Evolutionary conservation across 441 rosid genomes (phyloP).

Genomic region (Syzygium syzygioides): DNA sequence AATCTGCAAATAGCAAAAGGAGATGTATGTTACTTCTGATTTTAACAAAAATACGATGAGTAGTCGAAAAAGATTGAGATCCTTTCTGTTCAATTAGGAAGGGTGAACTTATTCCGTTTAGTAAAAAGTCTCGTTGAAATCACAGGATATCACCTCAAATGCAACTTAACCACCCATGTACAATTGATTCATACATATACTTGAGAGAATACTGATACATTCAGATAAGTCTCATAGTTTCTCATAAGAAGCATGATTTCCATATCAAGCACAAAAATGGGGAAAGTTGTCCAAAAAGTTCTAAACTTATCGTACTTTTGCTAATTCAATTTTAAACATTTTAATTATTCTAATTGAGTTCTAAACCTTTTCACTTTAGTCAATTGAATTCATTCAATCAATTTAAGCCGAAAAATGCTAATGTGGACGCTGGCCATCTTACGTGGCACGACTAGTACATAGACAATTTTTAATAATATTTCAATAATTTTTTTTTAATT

Average conservation of each 20-base stretch:
- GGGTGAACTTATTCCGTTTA: too few species aligned
- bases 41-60: background rate
- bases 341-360: too few species aligned
- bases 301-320: too few species aligned
- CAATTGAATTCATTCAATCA: too few species aligned
- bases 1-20: background rate
- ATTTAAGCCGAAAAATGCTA: too few species aligned
- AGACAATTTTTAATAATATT: too few species aligned
- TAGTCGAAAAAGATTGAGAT: background rate
- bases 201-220: background rate
- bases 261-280: background rate
- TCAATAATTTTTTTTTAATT: too few species aligned
- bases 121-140: background rate
- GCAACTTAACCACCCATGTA: background rate
- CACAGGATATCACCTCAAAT: background rate
- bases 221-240: background rate
- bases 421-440: too few species aligned
- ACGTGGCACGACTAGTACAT: too few species aligned
- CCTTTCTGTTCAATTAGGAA: background rate
- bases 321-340: too few species aligned
- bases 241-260: background rate
- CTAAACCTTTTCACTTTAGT: too few species aligned
- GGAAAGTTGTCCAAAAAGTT: too few species aligned
- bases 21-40: background rate
- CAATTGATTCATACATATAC: background rate